Evolutionary conservation across 2,329 filamentous ascomycete species (phyloP), one percentile per base, ranked within the genome.

Genomic region (Verticillium tricorpus): DNA sequence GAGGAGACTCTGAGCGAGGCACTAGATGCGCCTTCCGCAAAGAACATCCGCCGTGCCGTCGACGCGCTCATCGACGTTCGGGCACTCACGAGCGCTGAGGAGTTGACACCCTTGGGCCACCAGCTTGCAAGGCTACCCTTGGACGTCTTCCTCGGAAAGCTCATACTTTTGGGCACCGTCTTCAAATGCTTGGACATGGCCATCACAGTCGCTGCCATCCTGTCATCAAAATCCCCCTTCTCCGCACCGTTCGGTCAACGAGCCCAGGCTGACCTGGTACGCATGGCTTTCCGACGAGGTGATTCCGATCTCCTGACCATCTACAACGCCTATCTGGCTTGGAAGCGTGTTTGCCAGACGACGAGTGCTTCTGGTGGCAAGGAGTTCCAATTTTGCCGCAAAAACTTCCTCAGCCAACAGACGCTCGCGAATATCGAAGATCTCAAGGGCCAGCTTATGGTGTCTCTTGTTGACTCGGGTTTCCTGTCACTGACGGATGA

Each of bases 211-310:
- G 95, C 96, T 7, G 94, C 95, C 8, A 94, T 97, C 31, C 77
- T 99, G 1, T 97, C 93, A 2, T 96, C 93, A 32, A 99, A 98
- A 72, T 96, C 93, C 0, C 95, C 94, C 0, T 98, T 98, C 73
- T 84, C 94, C 1, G 90, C 91, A 2, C 91, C 93, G 0, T 92
- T 97, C 73, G 91, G 92, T 2, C 90, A 93, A 56, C 88, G 91
- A 59, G 84, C 88, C 50, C 92, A 96, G 71, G 92, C 92, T 39
- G 91, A 97, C 67, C 86, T 88, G 25, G 90, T 92, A 1, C 86
- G 92, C 2, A 83, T 90, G 62, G 85, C 85, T 4, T 99, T 96
- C 78, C 89, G 90, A 65, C 87, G 90, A 68, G 89, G 92, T 25
- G 92, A 97, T 73, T 98, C 95, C 0, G 95, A 99, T 72, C 82